Evolutionary conservation across 116 monocot genomes (phyloP), one percentile per base, ranked within the genome.

Genomic region (Papilionanthe hybrid): DNA sequence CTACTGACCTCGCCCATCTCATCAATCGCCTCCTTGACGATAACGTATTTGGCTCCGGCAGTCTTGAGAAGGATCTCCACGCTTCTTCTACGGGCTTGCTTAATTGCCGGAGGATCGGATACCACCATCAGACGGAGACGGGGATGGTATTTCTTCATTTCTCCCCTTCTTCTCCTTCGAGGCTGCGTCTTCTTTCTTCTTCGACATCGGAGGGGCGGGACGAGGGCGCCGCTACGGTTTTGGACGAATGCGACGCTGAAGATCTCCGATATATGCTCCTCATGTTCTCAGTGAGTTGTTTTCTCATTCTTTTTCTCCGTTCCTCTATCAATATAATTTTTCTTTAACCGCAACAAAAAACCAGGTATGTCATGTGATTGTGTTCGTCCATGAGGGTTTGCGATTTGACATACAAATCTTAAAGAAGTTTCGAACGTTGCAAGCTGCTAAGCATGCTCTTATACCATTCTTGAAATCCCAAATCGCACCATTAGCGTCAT

Each of bases 321-420:
- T 67, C n/a, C 7, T 72, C 77, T 43, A 55, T 72, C 66, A 29
- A 10, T 27, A 42, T 76, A 50, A 18, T 19, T 1, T 12, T 25
- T 75, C 13, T 25, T 5, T 15, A 48, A 27, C 27, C 75, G 28
- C 44, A 74, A 47, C 47, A 11, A 19, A n/a, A 45, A 69, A 78
- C 55, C 85, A 99, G 99, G 93, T 99, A 25, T 99, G 99, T 85
- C 95, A 99, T 84, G 88, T 99, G 43, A 85, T 99, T 22, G 80
- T 99, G 53, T 92, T 93, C 88, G 81, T 99, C 74, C 93, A 95
- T 9, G 92, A 99, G 53, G 92, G 95, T 48, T 66, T 79, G 29
- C 82, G 86, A 65, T 90, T 99, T 75, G 88, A 95, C 75, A 88
- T 91, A 30, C 82, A 91, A 57, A 78, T 93, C 49, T 72, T 99